These are phyloP conservation scores for Heritiera littoralis DNA, from an alignment of 345 rosid species.

Conservation along the genomic window DNA sequence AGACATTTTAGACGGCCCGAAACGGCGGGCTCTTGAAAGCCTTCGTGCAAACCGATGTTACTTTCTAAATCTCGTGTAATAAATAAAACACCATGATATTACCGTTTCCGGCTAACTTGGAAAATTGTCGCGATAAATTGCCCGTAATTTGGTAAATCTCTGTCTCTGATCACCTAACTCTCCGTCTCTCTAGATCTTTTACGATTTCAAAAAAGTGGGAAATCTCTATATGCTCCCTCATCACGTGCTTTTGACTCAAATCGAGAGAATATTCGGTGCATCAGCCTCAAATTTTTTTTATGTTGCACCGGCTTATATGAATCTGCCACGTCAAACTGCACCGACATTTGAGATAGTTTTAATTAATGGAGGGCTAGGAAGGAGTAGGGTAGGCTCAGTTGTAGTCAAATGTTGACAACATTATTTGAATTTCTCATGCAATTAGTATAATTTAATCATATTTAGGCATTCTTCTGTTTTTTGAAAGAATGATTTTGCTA, in stretches of 20 bases:
- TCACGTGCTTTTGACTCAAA: neutral
- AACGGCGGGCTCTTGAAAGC: neutral
- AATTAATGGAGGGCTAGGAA: neutral
- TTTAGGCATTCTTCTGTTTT: too few relatives aligned
- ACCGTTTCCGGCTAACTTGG: conserved; percentile 2
- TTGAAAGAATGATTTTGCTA: too few relatives aligned
- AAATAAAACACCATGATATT: neutral
- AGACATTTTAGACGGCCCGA: neutral
- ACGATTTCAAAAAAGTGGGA: neutral
- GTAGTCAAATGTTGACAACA: neutral
- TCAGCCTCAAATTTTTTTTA: neutral
- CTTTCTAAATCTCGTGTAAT: neutral
- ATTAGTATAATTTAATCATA: too few relatives aligned
- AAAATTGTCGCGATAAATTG: conserved; percentile 1
- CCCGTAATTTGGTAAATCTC: neutral
- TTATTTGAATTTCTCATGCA: neutral
- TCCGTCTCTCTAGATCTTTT: neutral
- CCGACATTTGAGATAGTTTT: neutral
- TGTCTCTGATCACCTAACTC: neutral
- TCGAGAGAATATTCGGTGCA: conserved; percentile 6
- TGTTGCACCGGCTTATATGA: neutral
- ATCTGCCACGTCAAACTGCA: neutral
- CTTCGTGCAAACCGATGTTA: neutral
- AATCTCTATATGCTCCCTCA: neutral
- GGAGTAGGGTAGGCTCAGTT: neutral